Evolutionary conservation across 805 yeast genomes (phyloP).

Genomic region (Candida fluviatilis): DNA sequence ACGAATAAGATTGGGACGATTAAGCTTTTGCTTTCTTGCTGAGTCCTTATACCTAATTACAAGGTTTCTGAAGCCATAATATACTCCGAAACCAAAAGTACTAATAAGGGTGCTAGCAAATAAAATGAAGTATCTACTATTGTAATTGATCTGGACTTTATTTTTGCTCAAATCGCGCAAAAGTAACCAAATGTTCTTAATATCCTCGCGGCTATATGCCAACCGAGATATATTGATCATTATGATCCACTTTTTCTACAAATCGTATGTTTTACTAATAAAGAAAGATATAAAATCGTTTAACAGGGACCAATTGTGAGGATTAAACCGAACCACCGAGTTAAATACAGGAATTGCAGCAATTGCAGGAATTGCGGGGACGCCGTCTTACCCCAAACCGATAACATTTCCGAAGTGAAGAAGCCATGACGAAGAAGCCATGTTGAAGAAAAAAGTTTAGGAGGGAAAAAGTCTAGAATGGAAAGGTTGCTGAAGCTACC

Average conservation of each 20-base stretch:
- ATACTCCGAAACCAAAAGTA: conserved; percentile 38
- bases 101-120: conserved; percentile 37
- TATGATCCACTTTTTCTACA: not conserved
- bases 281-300: no score
- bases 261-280: no score
- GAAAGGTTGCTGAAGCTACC: no score
- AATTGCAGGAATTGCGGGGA: not conserved
- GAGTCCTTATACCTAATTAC: conserved; percentile 28
- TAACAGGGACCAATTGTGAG: no score
- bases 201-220: conserved; percentile 28
- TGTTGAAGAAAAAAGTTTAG: no score
- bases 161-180: conserved; percentile 35
- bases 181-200: conserved; percentile 28
- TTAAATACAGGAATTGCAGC: not conserved
- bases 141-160: conserved; percentile 36
- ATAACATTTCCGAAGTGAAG: not conserved
- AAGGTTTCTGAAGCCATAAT: conserved; percentile 26
- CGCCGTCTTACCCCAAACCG: not conserved
- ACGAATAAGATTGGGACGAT: conserved; percentile 35
- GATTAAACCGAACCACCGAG: not conserved
- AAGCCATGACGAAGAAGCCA: no score
- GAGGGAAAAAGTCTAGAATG: no score
- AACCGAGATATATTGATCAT: conserved; percentile 35
- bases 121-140: conserved; percentile 38
- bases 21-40: conserved; percentile 17